Evolutionary conservation across 139 green algal genomes (phyloP), one percentile per base, ranked within the genome.

Genomic region (Dunaliella primolecta): DNA sequence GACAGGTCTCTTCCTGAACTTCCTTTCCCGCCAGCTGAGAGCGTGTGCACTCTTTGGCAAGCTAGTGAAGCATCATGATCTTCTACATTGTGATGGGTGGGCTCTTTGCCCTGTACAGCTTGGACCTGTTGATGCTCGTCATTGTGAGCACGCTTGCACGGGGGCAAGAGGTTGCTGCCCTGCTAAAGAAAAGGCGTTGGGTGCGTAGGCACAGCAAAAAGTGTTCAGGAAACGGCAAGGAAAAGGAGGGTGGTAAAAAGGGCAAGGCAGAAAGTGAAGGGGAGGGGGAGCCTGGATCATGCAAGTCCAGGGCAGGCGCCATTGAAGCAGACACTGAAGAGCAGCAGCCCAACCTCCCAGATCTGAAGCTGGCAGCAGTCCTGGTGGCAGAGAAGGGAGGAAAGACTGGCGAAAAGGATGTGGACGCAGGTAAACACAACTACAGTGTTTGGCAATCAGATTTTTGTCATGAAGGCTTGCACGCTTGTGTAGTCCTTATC

Each of bases 91-190:
- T 84, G 0, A 79, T 93, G 15, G 87, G 83, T 29, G 77, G 86
- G 2, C 85, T 93, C 27, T 93, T 93, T 79, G 89, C 85, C 24
- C 81, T 91, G 27, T 93, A 93, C 46, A 87, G 85, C 21, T 27
- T 91, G 11, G 91, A 93, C 86, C 86, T 93, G 23, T 36, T 93
- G 24, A 70, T 90, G 55, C 86, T 92, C 36, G 90, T 93, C n/a
- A 57, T 92, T 74, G 84, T 90, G 2, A 86, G 87, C 0, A 38
- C 85, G 0, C 84, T 92, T 27, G 91, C 91, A 7, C 56, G 85
- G 37, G 71, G 57, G 57, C 56, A 86, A 72, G 86, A 88, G 82
- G 84, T 88, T 33, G 46, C 46, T 25, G 46, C 46, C 7, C 46
- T 64, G 46, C 46, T 64, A 7, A 64, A 64, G 46, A 7, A 64